Conservation (phyloP, 139 green algal species). For the Micractinium sp. region DNA sequence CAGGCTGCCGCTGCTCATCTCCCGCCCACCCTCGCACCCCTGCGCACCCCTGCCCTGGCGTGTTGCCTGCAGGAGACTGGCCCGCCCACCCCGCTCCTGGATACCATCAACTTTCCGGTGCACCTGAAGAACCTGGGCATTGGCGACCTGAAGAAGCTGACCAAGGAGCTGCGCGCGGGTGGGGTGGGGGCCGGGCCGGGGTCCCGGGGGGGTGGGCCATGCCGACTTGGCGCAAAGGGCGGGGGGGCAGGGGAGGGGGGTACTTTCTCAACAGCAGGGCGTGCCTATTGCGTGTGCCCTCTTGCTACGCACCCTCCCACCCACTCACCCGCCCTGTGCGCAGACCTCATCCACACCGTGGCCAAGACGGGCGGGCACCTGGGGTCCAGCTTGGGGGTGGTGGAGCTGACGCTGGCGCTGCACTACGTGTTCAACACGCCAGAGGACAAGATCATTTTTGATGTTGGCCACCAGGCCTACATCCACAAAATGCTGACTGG, state of each 20-base stretch:
- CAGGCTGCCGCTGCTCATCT: not conserved
- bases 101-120: slow-evolving; percentile 97
- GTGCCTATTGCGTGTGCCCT: not conserved
- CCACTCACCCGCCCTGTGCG: not conserved
- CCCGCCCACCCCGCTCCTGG: slow-evolving; percentile 91
- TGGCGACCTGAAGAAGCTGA: slow-evolving; percentile 92
- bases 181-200: not conserved
- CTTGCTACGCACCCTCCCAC: not conserved
- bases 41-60: not conserved
- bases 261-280: not conserved
- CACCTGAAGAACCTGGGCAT: slow-evolving; percentile 98
- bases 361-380: slow-evolving; percentile 84
- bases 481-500: slow-evolving; percentile 99
- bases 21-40: not conserved
- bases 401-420: slow-evolving; percentile 97
- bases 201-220: too few species aligned
- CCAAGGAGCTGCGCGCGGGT: slow-evolving; percentile 89
- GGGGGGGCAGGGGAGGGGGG: too few species aligned
- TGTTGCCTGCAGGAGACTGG: slow-evolving; percentile 65
- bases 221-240: not conserved
- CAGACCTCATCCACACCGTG: slow-evolving; percentile 95
- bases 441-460: slow-evolving; percentile 90
- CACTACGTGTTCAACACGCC: slow-evolving; percentile 98
- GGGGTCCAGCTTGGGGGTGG: slow-evolving; percentile 92
- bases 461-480: slow-evolving; percentile 97